Conservation (phyloP, 2,329 filamentous ascomycete species). For the Diplodia corticola region DNA sequence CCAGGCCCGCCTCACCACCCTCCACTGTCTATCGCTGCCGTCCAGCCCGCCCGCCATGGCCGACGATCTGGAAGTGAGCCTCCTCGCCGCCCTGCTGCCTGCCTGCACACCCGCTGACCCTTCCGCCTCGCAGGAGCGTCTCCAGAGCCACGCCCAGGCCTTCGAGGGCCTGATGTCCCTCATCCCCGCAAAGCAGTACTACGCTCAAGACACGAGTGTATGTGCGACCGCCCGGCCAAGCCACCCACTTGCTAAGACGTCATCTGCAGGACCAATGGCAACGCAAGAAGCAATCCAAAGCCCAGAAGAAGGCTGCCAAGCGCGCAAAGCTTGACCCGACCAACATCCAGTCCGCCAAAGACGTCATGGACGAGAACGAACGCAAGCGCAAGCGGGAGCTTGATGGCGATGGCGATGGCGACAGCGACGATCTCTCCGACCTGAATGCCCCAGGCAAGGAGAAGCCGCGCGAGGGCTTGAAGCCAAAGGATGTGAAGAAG, state of each 20-base stretch:
- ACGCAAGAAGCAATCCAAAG: conserved; percentile 93
- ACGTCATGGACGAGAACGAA: conserved; percentile 85
- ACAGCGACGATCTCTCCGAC: conserved; percentile 35
- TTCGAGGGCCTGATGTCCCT: conserved; percentile 86
- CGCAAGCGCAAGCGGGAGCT: conserved; percentile 72
- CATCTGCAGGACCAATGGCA: conserved; percentile 79
- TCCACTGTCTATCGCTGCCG: not conserved
- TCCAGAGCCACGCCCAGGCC: conserved; percentile 64
- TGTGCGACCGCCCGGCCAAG: conserved; percentile 41
- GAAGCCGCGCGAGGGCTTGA: conserved; percentile 42
- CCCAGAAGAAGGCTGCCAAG: conserved; percentile 78
- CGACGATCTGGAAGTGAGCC: conserved; percentile 46
- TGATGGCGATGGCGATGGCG: conserved; percentile 60
- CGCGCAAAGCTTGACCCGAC: conserved; percentile 89
- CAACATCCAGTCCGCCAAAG: conserved; percentile 86
- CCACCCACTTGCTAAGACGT: not conserved
- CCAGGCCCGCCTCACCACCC: not conserved
- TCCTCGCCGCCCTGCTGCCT: conserved; percentile 28
- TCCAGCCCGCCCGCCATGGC: conserved; percentile 31
- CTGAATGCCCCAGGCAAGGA: conserved; percentile 38
- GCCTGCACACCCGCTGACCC: conserved; percentile 32
- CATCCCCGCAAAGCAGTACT: conserved; percentile 89
- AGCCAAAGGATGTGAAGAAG: conserved; percentile 42
- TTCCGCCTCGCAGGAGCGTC: conserved; percentile 47
- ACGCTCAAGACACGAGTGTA: conserved; percentile 81